A percentile compares a stretch with the other conserved stretches of the same genome.
Conservation (phyloP, 2,329 filamentous ascomycete genomes). For the Colletotrichum sansevieriae region DNA sequence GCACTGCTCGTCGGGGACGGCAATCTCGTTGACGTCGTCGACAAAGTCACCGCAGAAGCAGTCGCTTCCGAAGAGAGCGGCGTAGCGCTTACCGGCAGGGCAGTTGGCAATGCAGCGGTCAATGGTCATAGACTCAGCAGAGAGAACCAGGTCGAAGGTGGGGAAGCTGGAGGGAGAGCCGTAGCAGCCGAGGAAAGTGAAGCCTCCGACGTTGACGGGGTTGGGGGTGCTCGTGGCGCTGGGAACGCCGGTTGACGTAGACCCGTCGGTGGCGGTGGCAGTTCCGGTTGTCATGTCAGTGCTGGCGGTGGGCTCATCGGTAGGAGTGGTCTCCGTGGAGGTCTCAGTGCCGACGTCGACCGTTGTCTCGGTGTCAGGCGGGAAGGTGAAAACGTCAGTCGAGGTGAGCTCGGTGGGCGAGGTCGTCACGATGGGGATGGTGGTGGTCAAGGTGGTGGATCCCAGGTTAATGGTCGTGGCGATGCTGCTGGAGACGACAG, state of each 20-base stretch:
- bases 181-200: constrained; percentile 48
- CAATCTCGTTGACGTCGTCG: constrained; percentile 34
- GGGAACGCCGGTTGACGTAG: not conserved
- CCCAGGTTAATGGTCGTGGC: not conserved
- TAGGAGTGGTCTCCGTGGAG: not conserved
- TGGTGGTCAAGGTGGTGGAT: not conserved
- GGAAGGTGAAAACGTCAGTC: not conserved
- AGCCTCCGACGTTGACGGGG: constrained; percentile 40
- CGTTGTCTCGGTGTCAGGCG: not conserved
- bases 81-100: constrained; percentile 34
- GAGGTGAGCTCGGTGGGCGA: not conserved
- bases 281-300: constrained; percentile 3
- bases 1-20: constrained; percentile 47
- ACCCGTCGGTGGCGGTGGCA: not conserved
- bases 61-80: constrained; percentile 33
- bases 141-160: constrained; percentile 42
- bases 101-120: constrained; percentile 47
- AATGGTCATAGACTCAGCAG: constrained; percentile 43
- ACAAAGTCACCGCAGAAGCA: constrained; percentile 45
- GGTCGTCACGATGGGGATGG: not conserved
- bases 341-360: not conserved
- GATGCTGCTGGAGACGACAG: not conserved
- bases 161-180: constrained; percentile 47
- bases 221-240: constrained; percentile 22
- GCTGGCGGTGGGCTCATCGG: not conserved